Conservation (phyloP, 2,329 filamentous ascomycete genomes). For the Fusarium veterinarium region DNA sequence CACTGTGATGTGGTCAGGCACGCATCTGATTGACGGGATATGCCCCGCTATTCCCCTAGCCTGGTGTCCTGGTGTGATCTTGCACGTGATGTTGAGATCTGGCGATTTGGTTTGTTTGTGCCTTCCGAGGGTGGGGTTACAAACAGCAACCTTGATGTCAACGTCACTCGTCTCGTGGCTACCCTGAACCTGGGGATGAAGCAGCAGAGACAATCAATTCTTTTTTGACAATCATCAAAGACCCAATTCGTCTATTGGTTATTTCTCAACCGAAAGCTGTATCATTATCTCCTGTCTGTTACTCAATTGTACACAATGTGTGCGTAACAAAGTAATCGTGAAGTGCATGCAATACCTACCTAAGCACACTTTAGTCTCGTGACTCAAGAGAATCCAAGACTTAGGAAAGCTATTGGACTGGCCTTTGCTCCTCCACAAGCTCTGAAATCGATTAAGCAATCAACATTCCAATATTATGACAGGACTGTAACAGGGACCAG, state of each 20-base stretch:
- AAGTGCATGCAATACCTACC: background rate
- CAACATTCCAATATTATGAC: background rate
- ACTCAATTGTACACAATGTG: background rate
- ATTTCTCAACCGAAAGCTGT: background rate
- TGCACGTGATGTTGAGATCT: conserved; percentile 40
- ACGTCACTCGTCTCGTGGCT: conserved; percentile 33
- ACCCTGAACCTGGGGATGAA: conserved; percentile 35
- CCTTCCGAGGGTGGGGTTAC: conserved; percentile 37
- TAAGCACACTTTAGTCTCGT: no score
- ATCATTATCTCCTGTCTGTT: background rate
- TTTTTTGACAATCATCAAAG: background rate
- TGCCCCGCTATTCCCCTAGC: conserved; percentile 30
- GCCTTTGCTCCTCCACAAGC: no score
- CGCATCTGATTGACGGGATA: conserved; percentile 29
- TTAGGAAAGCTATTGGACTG: background rate
- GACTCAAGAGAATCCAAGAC: background rate
- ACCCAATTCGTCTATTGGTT: background rate
- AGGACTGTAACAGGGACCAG: background rate
- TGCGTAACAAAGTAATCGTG: background rate
- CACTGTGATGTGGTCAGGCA: conserved; percentile 27
- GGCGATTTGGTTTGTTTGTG: conserved; percentile 40
- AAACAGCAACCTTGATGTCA: conserved; percentile 44
- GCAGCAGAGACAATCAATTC: background rate
- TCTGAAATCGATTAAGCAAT: background rate
- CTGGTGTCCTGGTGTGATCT: conserved; percentile 32